phyloP scores from a whole-genome alignment of 2,329 filamentous ascomycete genomes.

The Ophiognomonia clavigignenti-juglandacearum region DNA sequence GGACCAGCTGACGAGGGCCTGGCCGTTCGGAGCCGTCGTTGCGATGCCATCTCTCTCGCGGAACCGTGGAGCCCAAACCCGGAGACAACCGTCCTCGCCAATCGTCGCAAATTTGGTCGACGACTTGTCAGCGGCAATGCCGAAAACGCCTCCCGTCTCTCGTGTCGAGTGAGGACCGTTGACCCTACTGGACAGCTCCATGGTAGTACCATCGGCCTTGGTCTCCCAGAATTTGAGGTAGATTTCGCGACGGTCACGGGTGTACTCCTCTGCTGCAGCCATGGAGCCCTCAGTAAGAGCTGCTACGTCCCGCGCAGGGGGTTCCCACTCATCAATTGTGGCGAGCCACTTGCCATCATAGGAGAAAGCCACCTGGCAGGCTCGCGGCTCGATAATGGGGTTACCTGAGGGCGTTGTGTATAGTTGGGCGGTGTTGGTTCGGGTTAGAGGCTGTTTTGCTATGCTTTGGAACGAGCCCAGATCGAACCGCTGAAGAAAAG shows the following conservation, averaged over 20 bases:
- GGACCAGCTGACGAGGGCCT: slow-evolving; percentile 68
- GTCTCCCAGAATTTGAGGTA: slow-evolving; percentile 88
- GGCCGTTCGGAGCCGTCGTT: slow-evolving; percentile 52
- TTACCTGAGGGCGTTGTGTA: slow-evolving; percentile 70
- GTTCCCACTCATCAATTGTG: slow-evolving; percentile 87
- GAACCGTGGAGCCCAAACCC: slow-evolving; percentile 74
- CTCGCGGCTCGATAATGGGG: slow-evolving; percentile 70
- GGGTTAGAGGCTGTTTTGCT: slow-evolving; percentile 80
- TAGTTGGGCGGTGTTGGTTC: slow-evolving; percentile 80
- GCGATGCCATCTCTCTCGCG: slow-evolving; percentile 64
- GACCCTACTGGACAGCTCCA: slow-evolving; percentile 77
- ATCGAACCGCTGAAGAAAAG: slow-evolving; percentile 78
- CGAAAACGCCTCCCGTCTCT: slow-evolving; percentile 58
- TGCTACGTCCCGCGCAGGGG: slow-evolving; percentile 63
- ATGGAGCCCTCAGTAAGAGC: slow-evolving; percentile 43
- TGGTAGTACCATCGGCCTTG: slow-evolving; percentile 49
- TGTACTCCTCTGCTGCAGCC: slow-evolving; percentile 36
- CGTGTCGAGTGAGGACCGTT: slow-evolving; percentile 71
- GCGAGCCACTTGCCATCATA: slow-evolving; percentile 84
- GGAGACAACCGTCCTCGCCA: slow-evolving; percentile 72
- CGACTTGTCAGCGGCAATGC: slow-evolving; percentile 65
- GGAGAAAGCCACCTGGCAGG: slow-evolving; percentile 71
- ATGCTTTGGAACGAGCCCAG: slow-evolving; percentile 72
- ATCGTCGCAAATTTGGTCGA: slow-evolving; percentile 75
- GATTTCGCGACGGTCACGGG: slow-evolving; percentile 59